Base-by-base conservation (phyloP, 2,329 filamentous ascomycete genomes). In the Colletotrichum sidae region DNA sequence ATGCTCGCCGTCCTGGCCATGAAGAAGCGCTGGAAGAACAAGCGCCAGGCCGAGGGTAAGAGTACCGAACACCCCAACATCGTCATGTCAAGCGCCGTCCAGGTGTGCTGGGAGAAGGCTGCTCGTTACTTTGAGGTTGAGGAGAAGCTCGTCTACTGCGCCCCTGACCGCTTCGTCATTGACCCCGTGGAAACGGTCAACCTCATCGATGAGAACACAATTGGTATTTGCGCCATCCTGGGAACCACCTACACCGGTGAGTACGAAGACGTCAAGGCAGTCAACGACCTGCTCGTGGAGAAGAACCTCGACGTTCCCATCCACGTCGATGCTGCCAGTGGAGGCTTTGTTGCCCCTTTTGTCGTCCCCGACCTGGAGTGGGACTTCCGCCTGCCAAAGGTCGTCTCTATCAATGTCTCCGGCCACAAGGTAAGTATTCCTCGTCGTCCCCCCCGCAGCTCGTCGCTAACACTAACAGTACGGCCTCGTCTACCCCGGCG, bases 61-160 rank as follows among this genome's bases (percentile, higher is more conserved):
- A 87, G 93, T 59, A 87, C 78, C 67, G 92, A 94, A 68, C 86
- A 86, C 49, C 95, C 95, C 60, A 98, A 98, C 80, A 90, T 98
- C 67, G 83, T 98, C 83, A 97, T 98, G 95, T 96, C 92, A 72
- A 93, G 92, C 34, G 94, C 95, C 38, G 95, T 97, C 2, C 95
- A 98, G 80, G 95, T 97, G 45, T 97, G 94, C 84, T 97, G 94
- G 94, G 94, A 97, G 79, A 97, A 97, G 83, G 90, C 91, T 0
- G 88, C 91, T 5, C 86, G 93, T 55, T 97, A 96, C 81, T 96
- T 97, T 72, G 95, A 98, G 73, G 87, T 97, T 46, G 95, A 97
- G 71, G 94, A 97, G 83, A 93, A 92, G 79, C 94, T 86, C 8
- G 87, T 90, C 38, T 89, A 87, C 77, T 90, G 88, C 78, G 86